A percentile compares a stretch with the other conserved stretches of the same genome.
phyloP scores from a whole-genome alignment of 805 yeast genomes.

The Scheffersomyces ergatensis region DNA sequence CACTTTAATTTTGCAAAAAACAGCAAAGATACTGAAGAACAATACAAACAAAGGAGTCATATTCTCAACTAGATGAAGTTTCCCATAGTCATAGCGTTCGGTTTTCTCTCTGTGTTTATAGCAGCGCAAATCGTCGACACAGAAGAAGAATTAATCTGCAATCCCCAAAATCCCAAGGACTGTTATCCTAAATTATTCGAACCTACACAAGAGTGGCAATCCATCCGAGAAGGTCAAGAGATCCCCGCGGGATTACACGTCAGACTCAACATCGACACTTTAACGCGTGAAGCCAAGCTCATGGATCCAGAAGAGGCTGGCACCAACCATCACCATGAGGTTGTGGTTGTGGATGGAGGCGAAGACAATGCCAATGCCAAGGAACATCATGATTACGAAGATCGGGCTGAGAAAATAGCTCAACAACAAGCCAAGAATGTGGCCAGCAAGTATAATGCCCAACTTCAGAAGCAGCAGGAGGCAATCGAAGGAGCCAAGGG shows the following conservation, averaged over 20 bases:
- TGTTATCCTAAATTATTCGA: slow-evolving; percentile 58
- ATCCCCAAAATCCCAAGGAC: not conserved
- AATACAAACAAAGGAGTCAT: no score
- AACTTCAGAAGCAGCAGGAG: slow-evolving; percentile 1
- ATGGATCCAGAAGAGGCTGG: slow-evolving; percentile 29
- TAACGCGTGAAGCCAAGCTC: slow-evolving; percentile 65
- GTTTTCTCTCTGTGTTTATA: not conserved
- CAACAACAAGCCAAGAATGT: slow-evolving; percentile 1
- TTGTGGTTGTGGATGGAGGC: slow-evolving; percentile 4
- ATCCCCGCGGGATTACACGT: slow-evolving; percentile 82
- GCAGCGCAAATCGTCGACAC: slow-evolving; percentile 9
- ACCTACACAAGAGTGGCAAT: slow-evolving; percentile 69
- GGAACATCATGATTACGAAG: no score
- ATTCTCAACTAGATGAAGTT: no score
- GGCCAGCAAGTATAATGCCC: not conserved
- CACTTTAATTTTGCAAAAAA: no score
- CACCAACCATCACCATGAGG: slow-evolving; percentile 1
- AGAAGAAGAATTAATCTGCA: slow-evolving; percentile 10
- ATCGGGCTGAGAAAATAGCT: slow-evolving; percentile 3
- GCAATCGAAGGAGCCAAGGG: not conserved
- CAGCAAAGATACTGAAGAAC: no score
- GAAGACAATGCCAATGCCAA: slow-evolving; percentile 3
- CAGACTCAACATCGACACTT: slow-evolving; percentile 70
- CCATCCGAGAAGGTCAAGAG: slow-evolving; percentile 65
- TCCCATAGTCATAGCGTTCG: not conserved